Base-by-base conservation (phyloP, 1,284 basidiomycete species). In the Rhodotorula sp. region DNA sequence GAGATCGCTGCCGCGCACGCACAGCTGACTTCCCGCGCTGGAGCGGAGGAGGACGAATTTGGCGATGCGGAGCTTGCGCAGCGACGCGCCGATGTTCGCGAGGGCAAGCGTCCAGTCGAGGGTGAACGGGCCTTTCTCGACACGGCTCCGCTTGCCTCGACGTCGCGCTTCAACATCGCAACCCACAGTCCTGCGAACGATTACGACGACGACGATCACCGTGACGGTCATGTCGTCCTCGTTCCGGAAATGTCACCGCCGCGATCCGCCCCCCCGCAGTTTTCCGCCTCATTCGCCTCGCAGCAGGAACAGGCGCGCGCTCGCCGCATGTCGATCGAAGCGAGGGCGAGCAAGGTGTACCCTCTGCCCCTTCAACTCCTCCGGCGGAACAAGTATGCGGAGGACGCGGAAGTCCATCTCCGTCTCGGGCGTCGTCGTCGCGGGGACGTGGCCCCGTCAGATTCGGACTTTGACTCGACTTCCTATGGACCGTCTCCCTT, bases 321-420 rank as follows among this genome's bases (percentile, higher is more conserved):
- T 18, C 43, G 43, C 58, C 19, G 23, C 19, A 23, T 26, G 38
- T 59, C n/a, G 57, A 56, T 43, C 61, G 55, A 61, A 55, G 58
- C 63, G 38, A 43, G 56, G 26, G 4, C 12, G 8, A 57, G 50
- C 18, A 67, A 59, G 31, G 62, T 34, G 26, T 71, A 69, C 38
- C 69, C 69, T 10, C 61, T 68, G 2, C 70, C 70, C 10, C 67
- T 72, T 14, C 64, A 61, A 10, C 59, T 71, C 1, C 38, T 66
- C 12, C 62, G 67, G 23, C 61, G 60, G 15, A 60, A 58, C 28
- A 58, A 63, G 47, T 57, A 56, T 7, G 28, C 61, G 8, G 61
- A 48, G 61, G 18, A 62, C 67, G 43, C 60, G 56, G n/a, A 64
- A 63, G 19, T 52, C 61, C 31, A 73, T 31, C 43, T 19, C 55